phyloP scores from a whole-genome alignment of 768 basidiomycete genomes.

The Amylocystis lapponica region DNA sequence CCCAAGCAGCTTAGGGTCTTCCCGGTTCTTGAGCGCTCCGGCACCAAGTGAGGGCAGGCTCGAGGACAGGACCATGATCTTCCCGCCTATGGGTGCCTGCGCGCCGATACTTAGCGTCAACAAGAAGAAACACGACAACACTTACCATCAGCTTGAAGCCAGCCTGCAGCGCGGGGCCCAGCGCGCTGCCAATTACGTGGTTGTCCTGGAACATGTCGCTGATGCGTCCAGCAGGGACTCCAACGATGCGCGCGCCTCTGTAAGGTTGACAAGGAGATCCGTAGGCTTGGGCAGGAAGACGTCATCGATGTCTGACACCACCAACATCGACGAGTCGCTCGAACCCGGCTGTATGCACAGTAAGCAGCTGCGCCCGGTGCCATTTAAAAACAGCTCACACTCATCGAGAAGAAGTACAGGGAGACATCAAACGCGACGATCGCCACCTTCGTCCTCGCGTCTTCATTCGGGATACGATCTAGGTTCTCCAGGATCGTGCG shows the following conservation, averaged over 20 bases:
- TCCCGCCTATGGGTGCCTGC: conserved; percentile 89
- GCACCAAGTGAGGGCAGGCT: conserved; percentile 84
- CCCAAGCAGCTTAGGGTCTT: conserved; percentile 93
- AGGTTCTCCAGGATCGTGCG: conserved; percentile 93
- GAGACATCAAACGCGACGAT: conserved; percentile 90
- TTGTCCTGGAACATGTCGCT: conserved; percentile 99
- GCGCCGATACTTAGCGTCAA: not conserved
- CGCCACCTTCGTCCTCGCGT: conserved; percentile 86
- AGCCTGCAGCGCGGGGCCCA: conserved; percentile 92
- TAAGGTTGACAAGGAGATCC: conserved; percentile 92
- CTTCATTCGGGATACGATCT: conserved; percentile 93
- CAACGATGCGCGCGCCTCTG: conserved; percentile 73
- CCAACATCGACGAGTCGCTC: conserved; percentile 88
- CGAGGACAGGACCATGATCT: conserved; percentile 83
- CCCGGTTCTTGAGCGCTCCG: conserved; percentile 91
- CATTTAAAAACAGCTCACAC: conserved; percentile 40
- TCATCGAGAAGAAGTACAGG: conserved; percentile 94
- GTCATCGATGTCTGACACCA: conserved; percentile 94
- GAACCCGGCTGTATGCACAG: conserved; percentile 47
- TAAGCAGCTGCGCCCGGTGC: not conserved
- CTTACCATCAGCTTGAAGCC: conserved; percentile 91
- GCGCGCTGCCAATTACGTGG: conserved; percentile 84
- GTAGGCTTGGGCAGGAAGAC: conserved; percentile 96
- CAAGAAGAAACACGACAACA: not conserved
- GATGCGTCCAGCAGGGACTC: conserved; percentile 76